phyloP scores from a whole-genome alignment of 1,284 basidiomycete genomes.

The Ganoderma meredithae region DNA sequence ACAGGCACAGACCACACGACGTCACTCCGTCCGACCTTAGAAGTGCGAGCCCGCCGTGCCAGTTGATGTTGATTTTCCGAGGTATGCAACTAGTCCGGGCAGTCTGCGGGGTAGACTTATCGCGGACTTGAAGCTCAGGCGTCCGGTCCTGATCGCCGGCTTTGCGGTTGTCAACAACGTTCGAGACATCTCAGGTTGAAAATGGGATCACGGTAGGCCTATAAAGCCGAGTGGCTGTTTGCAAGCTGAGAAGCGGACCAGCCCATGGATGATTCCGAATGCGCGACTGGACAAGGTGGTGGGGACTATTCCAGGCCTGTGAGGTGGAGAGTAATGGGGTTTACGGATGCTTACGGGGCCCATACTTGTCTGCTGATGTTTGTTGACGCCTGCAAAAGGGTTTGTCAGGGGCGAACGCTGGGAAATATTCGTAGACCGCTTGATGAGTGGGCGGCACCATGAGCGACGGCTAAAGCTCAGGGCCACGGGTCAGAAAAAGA shows the following conservation, averaged over 20 bases:
- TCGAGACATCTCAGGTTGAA: not conserved
- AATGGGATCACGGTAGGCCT: too few species aligned
- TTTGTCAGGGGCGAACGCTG: not conserved
- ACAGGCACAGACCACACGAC: not conserved
- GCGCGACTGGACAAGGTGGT: not conserved
- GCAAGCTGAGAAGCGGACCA: not conserved
- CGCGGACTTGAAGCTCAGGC: constrained; percentile 7
- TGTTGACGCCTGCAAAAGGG: too few species aligned
- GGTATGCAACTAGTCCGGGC: not conserved
- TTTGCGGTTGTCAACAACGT: not conserved
- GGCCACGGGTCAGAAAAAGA: not conserved
- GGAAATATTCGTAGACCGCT: not conserved
- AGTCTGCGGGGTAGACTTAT: not conserved
- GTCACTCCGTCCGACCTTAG: not conserved
- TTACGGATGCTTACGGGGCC: not conserved
- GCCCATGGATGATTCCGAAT: not conserved
- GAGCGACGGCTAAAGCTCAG: not conserved
- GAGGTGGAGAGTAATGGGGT: not conserved
- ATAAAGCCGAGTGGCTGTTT: not conserved
- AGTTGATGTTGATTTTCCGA: constrained; percentile 3
- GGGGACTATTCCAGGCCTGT: not conserved
- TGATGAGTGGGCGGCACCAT: not conserved
- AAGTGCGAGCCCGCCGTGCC: not conserved
- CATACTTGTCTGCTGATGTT: not conserved
- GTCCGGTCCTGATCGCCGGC: constrained; percentile 1